Evolutionary conservation across 2,329 filamentous ascomycete species (phyloP), one percentile per base, ranked within the genome.

Genomic region (Cytospora leucostoma): DNA sequence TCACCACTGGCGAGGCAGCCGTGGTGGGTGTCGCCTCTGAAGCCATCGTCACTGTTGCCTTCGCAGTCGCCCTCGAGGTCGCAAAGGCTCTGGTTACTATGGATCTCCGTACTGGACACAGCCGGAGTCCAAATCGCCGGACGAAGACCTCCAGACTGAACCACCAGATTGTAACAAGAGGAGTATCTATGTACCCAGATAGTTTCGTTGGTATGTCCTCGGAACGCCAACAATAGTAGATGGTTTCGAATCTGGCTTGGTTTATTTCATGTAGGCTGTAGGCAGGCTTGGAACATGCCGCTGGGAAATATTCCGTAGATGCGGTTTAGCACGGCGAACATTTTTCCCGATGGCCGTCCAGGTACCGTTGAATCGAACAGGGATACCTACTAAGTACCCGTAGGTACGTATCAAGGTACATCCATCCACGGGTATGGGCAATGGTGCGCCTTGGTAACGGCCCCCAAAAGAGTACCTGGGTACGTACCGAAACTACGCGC

Each of bases 31-130:
- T 19, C 10, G 62, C 47, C 15, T 61, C 61, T 21, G 61, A 64
- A 27, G 70, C 65, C 68, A 69, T 69, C 15, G 47, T 55, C 34
- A n/a, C 27, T 11, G 21, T n/a, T 17, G 37, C 40, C 19, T 52
- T 40, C n/a, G 59, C 27, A 27, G 27, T 54, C 57, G 61, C 61
- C 55, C 55, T 56, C 19, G 56, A 34, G 12, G 35, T 60, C 35
- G 56, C 59, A 50, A 63, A 38, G 6, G 53, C 13, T 54, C 56
- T 60, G 13, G 12, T 15, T 4, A n/a, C 7, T 33, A 47, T 33
- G 47, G 15, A 21, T 27, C 62, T 59, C 56, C 21, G 56, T 21
- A 52, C 44, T 53, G 53, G 34, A 50, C 27, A 54, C 37, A 55
- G 49, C 56, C 49, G 59, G 53, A 50, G 34, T 49, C 55, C 49